These are phyloP conservation scores for Trichoderma hamatum DNA, from an alignment of 2,329 filamentous ascomycete genomes.

Conservation along the genomic window DNA sequence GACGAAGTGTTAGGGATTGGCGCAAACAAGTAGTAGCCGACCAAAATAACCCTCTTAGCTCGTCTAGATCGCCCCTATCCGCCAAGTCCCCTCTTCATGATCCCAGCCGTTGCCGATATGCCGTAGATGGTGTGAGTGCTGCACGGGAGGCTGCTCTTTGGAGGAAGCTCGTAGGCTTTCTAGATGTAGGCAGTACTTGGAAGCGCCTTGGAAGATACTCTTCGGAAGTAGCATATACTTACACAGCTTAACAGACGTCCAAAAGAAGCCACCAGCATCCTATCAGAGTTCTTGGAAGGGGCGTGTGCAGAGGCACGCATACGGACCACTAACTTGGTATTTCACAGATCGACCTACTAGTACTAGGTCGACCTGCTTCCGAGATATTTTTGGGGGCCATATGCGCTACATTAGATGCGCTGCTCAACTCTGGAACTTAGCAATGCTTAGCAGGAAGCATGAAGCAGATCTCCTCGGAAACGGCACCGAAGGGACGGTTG, in stretches of 20 bases:
- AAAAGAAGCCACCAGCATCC: background rate
- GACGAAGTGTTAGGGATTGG: background rate
- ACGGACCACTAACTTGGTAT: background rate
- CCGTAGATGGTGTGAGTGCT: constrained; percentile 25
- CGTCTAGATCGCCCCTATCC: background rate
- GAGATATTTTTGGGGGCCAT: constrained; percentile 5
- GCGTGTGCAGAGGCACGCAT: constrained; percentile 5
- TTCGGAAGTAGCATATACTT: constrained; percentile 7
- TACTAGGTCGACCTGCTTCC: background rate
- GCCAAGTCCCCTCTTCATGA: background rate
- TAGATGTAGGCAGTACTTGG: constrained; percentile 15
- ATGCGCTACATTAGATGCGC: background rate
- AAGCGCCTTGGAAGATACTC: background rate
- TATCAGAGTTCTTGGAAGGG: background rate
- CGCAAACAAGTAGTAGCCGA: background rate
- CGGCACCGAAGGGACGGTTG: background rate
- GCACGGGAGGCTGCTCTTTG: background rate
- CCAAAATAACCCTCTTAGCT: background rate
- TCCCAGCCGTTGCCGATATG: constrained; percentile 24
- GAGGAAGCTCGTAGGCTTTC: background rate
- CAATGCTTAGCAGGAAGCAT: background rate
- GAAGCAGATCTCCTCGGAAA: background rate
- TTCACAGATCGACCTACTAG: background rate
- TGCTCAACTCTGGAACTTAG: background rate
- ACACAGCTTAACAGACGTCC: background rate